Evolutionary conservation across 345 rosid genomes (phyloP), one percentile per base, ranked within the genome.

Genomic region (Xanthoceras sorbifolium): DNA sequence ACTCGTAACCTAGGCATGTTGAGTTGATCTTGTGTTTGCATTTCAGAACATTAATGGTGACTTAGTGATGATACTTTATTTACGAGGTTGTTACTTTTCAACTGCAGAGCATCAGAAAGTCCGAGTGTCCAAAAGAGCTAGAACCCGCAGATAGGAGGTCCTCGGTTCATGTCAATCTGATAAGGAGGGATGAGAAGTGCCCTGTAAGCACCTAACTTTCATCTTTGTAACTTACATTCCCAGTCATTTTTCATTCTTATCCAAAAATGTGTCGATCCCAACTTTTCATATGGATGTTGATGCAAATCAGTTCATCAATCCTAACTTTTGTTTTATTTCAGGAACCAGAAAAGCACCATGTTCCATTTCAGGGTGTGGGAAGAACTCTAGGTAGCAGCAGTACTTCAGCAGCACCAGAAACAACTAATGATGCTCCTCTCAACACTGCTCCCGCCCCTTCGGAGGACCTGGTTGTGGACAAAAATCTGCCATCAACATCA

Each of bases 121-220:
- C 98, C 57, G 99, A 95, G 86, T 95, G 99, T 69, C 99, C 99
- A 1, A 90, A 87, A 78, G 99, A 92, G 89, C 99, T 95, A 36
- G 98, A 93, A 86, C 98, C 98, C 81, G 91, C 85, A 0, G 98
- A 93, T 86, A 85, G 85, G 73, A 91, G 92, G 84, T 84, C 99
- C 61, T 78, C 89, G 0, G 94, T 95, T 59, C 94, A 89, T 83
- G 98, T 93, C 59, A 94, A 93, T 83, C 88, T 94, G 80, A 90
- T 93, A 64, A 86, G 92, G 83, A 89, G 89, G 85, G 95, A 90
- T 0, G 89, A 85, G 84, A 84, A 86, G 12, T 87, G 85, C 80
- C 97, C 94, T 11, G 98, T 94, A 79, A 90, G 97, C 82, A 22
- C 46, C 5, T 3, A 26, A 74, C 46, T 59, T 20, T 71, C 46